Conservation (phyloP, 2,329 filamentous ascomycete species). For the Cladobotryum mycophilum region DNA sequence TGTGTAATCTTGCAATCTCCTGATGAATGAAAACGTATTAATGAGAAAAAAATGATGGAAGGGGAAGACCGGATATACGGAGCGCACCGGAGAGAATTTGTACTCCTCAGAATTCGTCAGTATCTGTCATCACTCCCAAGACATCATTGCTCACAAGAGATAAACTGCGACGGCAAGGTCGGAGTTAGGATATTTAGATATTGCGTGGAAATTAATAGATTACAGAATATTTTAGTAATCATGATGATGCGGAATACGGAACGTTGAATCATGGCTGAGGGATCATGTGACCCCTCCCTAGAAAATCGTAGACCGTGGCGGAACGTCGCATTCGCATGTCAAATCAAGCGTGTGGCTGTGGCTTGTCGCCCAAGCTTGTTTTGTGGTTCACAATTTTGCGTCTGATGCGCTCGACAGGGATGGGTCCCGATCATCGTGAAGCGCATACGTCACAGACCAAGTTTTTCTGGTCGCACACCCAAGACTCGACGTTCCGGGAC, state of each 20-base stretch:
- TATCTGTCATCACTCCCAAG: too few species aligned
- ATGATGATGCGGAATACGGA: not conserved
- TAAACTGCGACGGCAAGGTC: too few species aligned
- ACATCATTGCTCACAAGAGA: too few species aligned
- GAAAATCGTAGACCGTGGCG: not conserved
- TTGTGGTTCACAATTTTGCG: not conserved
- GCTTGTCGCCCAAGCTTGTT: slow-evolving; percentile 8
- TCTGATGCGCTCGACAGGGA: slow-evolving; percentile 14
- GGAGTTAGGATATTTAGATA: too few species aligned
- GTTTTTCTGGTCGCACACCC: too few species aligned
- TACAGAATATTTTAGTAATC: slow-evolving; percentile 2
- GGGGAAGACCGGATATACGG: not conserved
- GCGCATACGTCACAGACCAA: slow-evolving; percentile 7
- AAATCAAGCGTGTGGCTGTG: slow-evolving; percentile 13
- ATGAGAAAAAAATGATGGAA: not conserved
- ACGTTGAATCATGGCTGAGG: not conserved
- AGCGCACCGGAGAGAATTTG: not conserved
- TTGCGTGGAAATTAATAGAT: too few species aligned
- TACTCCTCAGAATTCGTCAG: too few species aligned
- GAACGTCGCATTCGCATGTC: not conserved
- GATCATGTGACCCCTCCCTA: slow-evolving; percentile 2
- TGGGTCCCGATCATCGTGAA: slow-evolving; percentile 16
- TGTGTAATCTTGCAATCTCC: slow-evolving; percentile 6
- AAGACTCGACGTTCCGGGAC: too few species aligned
- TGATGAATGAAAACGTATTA: slow-evolving; percentile 1